These are phyloP conservation scores for Trypanosoma caninum DNA, from an alignment of 208 protist species.

Conservation along the genomic window DNA sequence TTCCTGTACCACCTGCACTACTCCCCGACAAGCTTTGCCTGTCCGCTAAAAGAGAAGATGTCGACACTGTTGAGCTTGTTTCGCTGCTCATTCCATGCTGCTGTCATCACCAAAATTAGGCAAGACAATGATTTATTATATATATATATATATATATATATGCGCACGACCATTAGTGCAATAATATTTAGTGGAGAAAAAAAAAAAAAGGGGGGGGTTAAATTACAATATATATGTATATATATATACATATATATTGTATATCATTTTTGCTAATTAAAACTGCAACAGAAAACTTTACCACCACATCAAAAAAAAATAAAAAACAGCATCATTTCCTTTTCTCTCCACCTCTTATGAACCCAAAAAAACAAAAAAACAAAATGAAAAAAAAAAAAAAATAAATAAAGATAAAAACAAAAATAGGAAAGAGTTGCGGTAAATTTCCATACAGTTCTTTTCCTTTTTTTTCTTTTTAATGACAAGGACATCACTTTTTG, in stretches of 20 bases:
- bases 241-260: too few relatives aligned
- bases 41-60: slow-evolving; percentile 8
- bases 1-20: not conserved
- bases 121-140: too few relatives aligned
- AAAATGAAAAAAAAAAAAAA: slow-evolving; percentile 4
- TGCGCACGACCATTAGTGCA: not conserved
- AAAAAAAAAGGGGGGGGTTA: not conserved
- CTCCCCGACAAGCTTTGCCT: not conserved
- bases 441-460: not conserved
- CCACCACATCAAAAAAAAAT: too few relatives aligned
- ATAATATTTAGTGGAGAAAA: slow-evolving; percentile 4
- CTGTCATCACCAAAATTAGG: not conserved
- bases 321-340: too few relatives aligned
- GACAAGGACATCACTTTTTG: slow-evolving; percentile 40
- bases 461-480: not conserved
- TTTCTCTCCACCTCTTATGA: too few relatives aligned
- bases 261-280: too few relatives aligned
- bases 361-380: not conserved
- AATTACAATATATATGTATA: too few relatives aligned
- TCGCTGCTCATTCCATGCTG: slow-evolving; percentile 22
- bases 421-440: not conserved
- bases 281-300: too few relatives aligned
- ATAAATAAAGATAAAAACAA: not conserved
- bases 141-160: slow-evolving; percentile 14
- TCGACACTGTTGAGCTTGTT: slow-evolving; percentile 13